Evolutionary conservation across 805 yeast species (phyloP).

Genomic region (Tetrapisispora namnaoensis): DNA sequence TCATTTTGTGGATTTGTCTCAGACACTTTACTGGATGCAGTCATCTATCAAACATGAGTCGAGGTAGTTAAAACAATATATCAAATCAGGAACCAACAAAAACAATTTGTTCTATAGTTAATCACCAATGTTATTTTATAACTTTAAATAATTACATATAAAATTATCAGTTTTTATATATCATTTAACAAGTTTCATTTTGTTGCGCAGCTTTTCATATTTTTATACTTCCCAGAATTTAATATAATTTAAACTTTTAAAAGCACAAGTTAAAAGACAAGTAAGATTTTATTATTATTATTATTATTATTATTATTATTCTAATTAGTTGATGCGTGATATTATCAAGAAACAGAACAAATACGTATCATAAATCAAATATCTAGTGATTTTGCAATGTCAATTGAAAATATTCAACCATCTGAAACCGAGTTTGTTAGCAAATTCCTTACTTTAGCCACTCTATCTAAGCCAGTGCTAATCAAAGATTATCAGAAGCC

Average conservation of each 20-base stretch:
- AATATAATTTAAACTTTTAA: too few species aligned
- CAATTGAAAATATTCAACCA: slow-evolving; percentile 2
- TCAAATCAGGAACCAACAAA: background rate
- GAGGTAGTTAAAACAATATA: background rate
- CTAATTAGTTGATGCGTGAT: background rate
- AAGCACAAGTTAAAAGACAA: too few species aligned
- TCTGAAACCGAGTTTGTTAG: slow-evolving; percentile 38
- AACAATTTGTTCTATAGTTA: too few species aligned
- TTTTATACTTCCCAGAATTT: too few species aligned
- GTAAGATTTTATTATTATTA: too few species aligned
- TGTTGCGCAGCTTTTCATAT: background rate
- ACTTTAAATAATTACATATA: too few species aligned
- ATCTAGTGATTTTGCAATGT: background rate
- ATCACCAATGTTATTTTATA: too few species aligned
- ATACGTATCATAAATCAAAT: background rate
- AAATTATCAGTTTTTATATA: too few species aligned
- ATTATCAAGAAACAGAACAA: background rate
- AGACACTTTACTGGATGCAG: background rate
- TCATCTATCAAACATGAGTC: background rate
- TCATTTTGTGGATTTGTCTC: background rate
- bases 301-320: too few species aligned
- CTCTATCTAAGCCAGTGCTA: slow-evolving; percentile 32
- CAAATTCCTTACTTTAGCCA: slow-evolving; percentile 40
- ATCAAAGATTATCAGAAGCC: slow-evolving; percentile 24
- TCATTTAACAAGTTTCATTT: too few species aligned